These are phyloP conservation scores for Corymbia citriodora DNA, from an alignment of 441 rosid genomes.

Conservation along the genomic window DNA sequence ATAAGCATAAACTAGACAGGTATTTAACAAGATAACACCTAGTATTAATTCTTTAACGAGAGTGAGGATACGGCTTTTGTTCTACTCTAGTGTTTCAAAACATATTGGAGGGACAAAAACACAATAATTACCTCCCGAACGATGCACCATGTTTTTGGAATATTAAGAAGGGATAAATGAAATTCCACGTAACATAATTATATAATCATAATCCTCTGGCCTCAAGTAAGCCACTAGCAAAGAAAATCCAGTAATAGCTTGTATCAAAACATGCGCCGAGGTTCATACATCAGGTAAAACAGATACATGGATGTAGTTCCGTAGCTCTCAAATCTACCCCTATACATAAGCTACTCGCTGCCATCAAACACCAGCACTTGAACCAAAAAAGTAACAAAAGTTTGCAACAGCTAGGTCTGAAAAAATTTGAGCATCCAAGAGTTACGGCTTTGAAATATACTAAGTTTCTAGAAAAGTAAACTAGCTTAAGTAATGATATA, in stretches of 20 bases:
- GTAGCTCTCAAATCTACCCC: neutral
- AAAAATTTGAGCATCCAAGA: neutral
- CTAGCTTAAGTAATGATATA: neutral
- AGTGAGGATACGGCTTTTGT: neutral
- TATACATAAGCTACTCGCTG: neutral
- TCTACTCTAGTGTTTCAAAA: neutral
- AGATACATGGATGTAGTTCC: neutral
- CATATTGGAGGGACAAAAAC: accelerated
- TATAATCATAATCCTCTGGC: neutral
- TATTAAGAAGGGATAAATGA: neutral
- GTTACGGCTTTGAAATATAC: neutral
- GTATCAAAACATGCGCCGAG: neutral
- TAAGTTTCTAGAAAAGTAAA: neutral
- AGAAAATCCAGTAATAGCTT: neutral
- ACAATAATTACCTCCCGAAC: accelerated
- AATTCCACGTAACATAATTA: neutral
- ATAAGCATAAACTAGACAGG: neutral
- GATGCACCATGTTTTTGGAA: neutral
- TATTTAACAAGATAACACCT: neutral
- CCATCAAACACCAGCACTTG: neutral
- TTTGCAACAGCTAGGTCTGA: neutral
- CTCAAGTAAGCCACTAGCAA: neutral
- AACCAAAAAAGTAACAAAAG: neutral
- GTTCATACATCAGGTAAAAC: neutral
- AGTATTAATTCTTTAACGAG: neutral